Evolutionary conservation across 495 filamentous ascomycete genomes (phyloP).

Genomic region (Penicillium nucicola): DNA sequence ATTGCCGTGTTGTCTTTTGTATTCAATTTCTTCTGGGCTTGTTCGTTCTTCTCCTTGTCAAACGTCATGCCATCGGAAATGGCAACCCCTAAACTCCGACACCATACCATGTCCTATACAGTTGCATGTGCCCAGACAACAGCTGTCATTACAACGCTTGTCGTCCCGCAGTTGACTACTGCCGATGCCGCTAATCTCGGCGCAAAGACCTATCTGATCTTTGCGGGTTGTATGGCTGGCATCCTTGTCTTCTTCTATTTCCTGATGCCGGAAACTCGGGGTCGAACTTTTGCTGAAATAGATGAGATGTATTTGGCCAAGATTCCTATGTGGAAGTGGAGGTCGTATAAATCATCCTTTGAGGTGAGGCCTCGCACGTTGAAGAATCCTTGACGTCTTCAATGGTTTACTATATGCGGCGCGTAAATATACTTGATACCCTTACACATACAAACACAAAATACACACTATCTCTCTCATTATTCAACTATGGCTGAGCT

Average conservation of each 20-base stretch:
- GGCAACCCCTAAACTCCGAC: slow-evolving; percentile 39
- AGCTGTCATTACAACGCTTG: slow-evolving; percentile 36
- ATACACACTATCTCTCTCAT: too few species aligned
- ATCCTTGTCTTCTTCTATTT: slow-evolving; percentile 50
- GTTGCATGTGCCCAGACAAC: slow-evolving; percentile 36
- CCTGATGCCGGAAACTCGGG: slow-evolving; percentile 50
- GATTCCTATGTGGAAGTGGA: slow-evolving; percentile 42
- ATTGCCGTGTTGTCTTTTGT: slow-evolving; percentile 30
- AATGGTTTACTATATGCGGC: too few species aligned
- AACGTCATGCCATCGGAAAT: slow-evolving; percentile 39
- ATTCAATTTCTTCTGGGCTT: slow-evolving; percentile 42
- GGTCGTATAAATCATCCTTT: slow-evolving; percentile 24
- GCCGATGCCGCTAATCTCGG: slow-evolving; percentile 37
- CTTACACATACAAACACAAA: too few species aligned
- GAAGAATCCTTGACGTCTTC: not conserved
- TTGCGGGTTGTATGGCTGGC: slow-evolving; percentile 34
- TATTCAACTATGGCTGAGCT: too few species aligned
- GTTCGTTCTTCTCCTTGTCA: slow-evolving; percentile 32
- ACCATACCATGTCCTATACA: slow-evolving; percentile 40
- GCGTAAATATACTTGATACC: too few species aligned
- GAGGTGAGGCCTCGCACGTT: slow-evolving; percentile 14
- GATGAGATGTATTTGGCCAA: slow-evolving; percentile 53
- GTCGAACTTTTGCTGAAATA: slow-evolving; percentile 51
- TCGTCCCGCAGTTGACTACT: slow-evolving; percentile 33
- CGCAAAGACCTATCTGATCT: slow-evolving; percentile 37